Evolutionary conservation across 2,329 filamentous ascomycete species (phyloP).

Genomic region (Xenosphaeropsis pyriputrescens): DNA sequence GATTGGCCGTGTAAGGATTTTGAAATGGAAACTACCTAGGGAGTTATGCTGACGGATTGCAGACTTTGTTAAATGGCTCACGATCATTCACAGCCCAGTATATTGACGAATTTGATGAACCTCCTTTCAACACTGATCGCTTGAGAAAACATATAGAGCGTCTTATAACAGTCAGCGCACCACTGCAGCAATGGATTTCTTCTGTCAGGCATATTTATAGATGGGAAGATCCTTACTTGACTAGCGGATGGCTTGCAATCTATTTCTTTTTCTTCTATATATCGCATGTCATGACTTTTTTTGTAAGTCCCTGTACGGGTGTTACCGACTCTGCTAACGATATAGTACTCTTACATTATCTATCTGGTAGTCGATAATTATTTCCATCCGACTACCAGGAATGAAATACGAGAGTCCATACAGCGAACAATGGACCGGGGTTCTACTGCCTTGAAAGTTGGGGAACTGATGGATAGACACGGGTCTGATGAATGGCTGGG

Average conservation of each 20-base stretch:
- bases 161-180: slow-evolving; percentile 21
- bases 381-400: slow-evolving; percentile 5
- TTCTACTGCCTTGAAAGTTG: slow-evolving; percentile 16
- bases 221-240: slow-evolving; percentile 19
- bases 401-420: slow-evolving; percentile 10
- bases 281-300: slow-evolving; percentile 10
- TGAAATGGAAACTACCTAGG: neutral
- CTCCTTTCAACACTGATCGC: slow-evolving; percentile 13
- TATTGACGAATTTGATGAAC: slow-evolving; percentile 14
- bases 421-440: slow-evolving; percentile 17
- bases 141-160: slow-evolving; percentile 18
- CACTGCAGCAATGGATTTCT: slow-evolving; percentile 20
- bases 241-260: slow-evolving; percentile 14
- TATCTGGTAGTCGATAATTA: slow-evolving; percentile 9
- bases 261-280: slow-evolving; percentile 10
- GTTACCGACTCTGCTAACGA: neutral
- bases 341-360: slow-evolving; percentile 8
- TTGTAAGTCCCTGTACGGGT: slow-evolving; percentile 6
- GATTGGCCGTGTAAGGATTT: slow-evolving; percentile 11
- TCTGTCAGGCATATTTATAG: slow-evolving; percentile 19
- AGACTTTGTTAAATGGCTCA: slow-evolving; percentile 16
- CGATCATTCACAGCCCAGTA: slow-evolving; percentile 21
- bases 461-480: slow-evolving; percentile 21
- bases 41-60: slow-evolving; percentile 3
- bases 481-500: slow-evolving; percentile 20